Conservation (phyloP, 1,284 basidiomycete genomes). For the Cutaneotrichosporon cutaneum region DNA sequence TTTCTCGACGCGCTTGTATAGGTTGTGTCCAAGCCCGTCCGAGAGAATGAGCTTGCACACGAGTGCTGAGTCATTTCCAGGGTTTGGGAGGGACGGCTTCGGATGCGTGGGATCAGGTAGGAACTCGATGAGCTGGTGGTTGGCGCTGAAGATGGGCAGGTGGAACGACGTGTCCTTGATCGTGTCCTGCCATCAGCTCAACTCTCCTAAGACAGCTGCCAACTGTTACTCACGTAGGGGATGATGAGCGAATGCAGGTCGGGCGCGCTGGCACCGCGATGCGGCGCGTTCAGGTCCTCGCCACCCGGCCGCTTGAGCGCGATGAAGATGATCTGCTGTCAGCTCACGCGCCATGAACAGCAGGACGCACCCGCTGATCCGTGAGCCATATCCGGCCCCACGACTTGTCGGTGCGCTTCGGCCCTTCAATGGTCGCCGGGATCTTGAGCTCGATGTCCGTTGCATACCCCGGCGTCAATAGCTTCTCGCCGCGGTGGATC, state of each 20-base stretch:
- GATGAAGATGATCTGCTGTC: constrained; percentile 33
- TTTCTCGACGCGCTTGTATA: constrained; percentile 49
- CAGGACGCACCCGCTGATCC: constrained; percentile 39
- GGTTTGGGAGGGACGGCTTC: constrained; percentile 32
- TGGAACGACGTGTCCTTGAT: constrained; percentile 35
- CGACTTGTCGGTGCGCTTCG: constrained; percentile 39
- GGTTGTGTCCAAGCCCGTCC: constrained; percentile 41
- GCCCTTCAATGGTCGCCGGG: constrained; percentile 44
- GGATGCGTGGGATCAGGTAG: constrained; percentile 29
- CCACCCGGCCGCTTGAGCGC: constrained; percentile 5
- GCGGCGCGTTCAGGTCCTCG: constrained; percentile 16
- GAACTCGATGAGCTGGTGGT: constrained; percentile 42
- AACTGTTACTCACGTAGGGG: constrained; percentile 34
- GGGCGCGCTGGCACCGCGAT: constrained; percentile 26
- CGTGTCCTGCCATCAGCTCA: constrained; percentile 16
- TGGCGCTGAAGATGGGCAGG: constrained; percentile 43
- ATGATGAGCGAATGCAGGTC: constrained; percentile 35
- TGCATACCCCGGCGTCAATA: constrained; percentile 33
- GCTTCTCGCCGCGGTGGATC: constrained; percentile 31
- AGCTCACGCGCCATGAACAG: background rate
- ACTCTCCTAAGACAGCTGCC: background rate
- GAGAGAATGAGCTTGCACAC: constrained; percentile 39
- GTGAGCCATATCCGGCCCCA: constrained; percentile 45
- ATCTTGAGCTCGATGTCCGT: constrained; percentile 42
- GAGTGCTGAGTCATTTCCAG: constrained; percentile 35